Conservation (phyloP, 106 monocot genomes). For the Vanilla planifolia region DNA sequence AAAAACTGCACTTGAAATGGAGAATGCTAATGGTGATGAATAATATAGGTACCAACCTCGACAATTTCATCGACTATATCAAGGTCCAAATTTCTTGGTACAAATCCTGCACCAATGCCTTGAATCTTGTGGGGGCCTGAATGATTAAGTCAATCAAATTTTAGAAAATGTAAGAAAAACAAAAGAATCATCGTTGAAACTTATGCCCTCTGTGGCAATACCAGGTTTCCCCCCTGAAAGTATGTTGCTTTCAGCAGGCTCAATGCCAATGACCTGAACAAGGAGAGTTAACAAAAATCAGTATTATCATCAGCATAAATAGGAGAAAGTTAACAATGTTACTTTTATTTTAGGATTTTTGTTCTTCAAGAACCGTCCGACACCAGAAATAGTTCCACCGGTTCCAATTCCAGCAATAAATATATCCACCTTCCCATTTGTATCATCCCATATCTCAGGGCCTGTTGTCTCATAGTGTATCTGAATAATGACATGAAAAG, state of each 20-base stretch:
- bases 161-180: not conserved
- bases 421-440: conserved; percentile 84
- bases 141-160: conserved; percentile 3
- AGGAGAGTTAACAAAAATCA: not conserved
- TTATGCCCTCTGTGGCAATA: no score
- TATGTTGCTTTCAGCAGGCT: conserved; percentile 93
- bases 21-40: not conserved
- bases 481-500: conserved; percentile 20
- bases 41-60: conserved; percentile 44
- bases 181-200: not conserved
- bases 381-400: conserved; percentile 93
- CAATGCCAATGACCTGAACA: conserved; percentile 85
- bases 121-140: conserved; percentile 99
- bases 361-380: conserved; percentile 74
- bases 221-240: conserved; percentile 96
- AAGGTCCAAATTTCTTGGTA: conserved; percentile 74
- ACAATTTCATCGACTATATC: conserved; percentile 85
- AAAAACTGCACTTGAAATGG: not conserved
- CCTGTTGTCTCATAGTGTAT: conserved; percentile 94
- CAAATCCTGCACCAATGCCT: conserved; percentile 95
- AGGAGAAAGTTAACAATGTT: not conserved
- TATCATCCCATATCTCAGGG: conserved; percentile 98
- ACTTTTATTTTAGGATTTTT: conserved; percentile 91
- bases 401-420: conserved; percentile 97
- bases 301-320: not conserved